Base-by-base conservation (phyloP, 129 eudicot genomes). In the Cynara cardunculus region DNA sequence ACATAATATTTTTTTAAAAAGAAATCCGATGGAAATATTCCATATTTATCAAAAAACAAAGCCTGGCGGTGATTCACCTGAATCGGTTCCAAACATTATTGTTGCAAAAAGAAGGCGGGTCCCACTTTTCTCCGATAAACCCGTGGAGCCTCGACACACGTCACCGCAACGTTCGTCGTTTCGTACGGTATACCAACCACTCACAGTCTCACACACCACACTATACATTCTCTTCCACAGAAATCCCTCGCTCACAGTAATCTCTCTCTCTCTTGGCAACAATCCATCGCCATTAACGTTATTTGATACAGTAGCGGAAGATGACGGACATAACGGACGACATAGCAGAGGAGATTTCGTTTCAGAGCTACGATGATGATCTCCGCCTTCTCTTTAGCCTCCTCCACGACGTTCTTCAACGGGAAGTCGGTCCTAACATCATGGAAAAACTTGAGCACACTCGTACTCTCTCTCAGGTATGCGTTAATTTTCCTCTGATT, bases 291-390 rank as follows among this genome's bases (percentile, higher is more conserved):
- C 74, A 41, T 28, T 69, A 67, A 62, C 65, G 53, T 19, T 59
- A 14, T 59, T 70, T n/a, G 11, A 37, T 19, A 78, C 6, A 18
- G 19, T 27, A 62, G 26, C 69, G 78, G 72, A 73, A 22, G 39
- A 93, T 93, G 98, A 89, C 97, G 69, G 99, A 94, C 84, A 89
- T 91, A 16, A 94, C 91, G 6, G 99, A 94, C 69, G 99, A 94
- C n/a, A 94, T 94, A 83, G 99, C 97, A n/a, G 97, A 94, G 89
- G 99, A 92, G 72, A 94, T 94, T 2, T 92, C 97, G 35, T 92
- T 90, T 44, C 96, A 92, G 82, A 88, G 96, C 84, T 94, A 88
- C 74, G 97, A 92, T 37, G 97, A 94, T 82, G 96, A 92, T 82
- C 92, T 91, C 35, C 84, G 88, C 25, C 84, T 94, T 21, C 96